Evolutionary conservation across 805 yeast species (phyloP), one percentile per base, ranked within the genome.

Genomic region (Blastobotrys attinorum): DNA sequence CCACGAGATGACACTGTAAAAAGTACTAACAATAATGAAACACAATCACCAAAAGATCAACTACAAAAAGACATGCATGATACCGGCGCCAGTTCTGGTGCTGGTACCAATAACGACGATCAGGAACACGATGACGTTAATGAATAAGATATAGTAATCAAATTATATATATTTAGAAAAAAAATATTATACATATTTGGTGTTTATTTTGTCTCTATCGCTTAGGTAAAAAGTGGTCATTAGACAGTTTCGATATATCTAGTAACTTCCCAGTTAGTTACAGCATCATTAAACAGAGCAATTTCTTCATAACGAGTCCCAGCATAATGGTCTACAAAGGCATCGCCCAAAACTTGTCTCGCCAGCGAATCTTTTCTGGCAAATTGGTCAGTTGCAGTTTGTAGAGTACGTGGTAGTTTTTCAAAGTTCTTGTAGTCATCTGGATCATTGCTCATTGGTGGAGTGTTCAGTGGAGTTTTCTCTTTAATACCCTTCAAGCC

Each of bases 311-410:
- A 34, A 17, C 65, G 45, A 10, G 65, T 61, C 3, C 44, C 56
- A 10, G 60, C 61, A 38, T 47, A 61, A 35, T 61, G 65, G 20
- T 61, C 62, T 7, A 61, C 65, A 48, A 61, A 61, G 11, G 37
- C 56, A 41, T 58, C 62, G 5, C 73, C 74, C 32, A 69, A 52
- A 7, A 66, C 63, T 39, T 57, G 57, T 10, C 65, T 47, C 3
- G 65, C 65, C 16, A 60, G 36, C 29, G 57, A 49, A 1, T 47
- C 46, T 4, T 50, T 48, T 5, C 50, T 45, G 38, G 53, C 51
- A 37, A 61, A 61, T 16, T 38, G 34, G 15, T 44, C 50, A 15
- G 61, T 55, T 2, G 64, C 63, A 7, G 42, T 44, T n/a, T 45
- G 37, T 33, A 61, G 45, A 5, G 54, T 45, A 32, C 47, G 44